Base-by-base conservation (phyloP, 345 rosid genomes). In the Sonneratia alba region DNA sequence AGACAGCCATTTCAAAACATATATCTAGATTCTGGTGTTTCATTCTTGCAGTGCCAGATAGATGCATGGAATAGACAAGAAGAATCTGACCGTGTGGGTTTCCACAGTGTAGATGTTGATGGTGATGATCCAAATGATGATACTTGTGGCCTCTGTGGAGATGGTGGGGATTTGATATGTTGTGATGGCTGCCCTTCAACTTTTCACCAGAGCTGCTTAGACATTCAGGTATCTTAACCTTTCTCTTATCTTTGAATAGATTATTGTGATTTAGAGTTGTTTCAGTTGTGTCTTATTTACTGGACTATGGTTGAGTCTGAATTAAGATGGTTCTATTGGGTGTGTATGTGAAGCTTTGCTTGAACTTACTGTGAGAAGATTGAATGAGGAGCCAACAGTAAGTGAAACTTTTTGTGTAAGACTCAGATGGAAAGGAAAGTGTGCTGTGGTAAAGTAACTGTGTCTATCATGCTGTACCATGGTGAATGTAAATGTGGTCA, bases 101-200 rank as follows among this genome's bases (percentile, higher is more conserved):
- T 84, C 67, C 86, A 86, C 74, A 75, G 80, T 24, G 88, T 95
- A 68, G 85, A 85, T 32, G 71, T 73, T 73, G 89, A 81, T 74
- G 96, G 92, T 38, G 94, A 88, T 74, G 99, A 95, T 86, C 96
- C 97, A 67, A 88, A 89, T 87, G 99, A 95, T 81, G 98, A 95
- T 83, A 86, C 97, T 59, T 95, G 99, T 84, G 92, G 96, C 77
- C 85, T 90, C 51, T 95, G 99, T 81, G 99, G 96, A 72, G 99
- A 95, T 81, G 98, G 98, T 77, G 99, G 99, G 70, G 89, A 92
- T 81, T 82, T 95, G 78, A 89, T 95, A 56, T 95, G 99, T 78
- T 92, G 98, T 77, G 99, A 95, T 79, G 79, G 96, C 73, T 95
- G 99, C 71, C 97, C 99, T 68, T 95, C 99, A 72, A 92, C 99